Evolutionary conservation across 345 rosid genomes (phyloP).

Genomic region (Eucalyptus sp.): DNA sequence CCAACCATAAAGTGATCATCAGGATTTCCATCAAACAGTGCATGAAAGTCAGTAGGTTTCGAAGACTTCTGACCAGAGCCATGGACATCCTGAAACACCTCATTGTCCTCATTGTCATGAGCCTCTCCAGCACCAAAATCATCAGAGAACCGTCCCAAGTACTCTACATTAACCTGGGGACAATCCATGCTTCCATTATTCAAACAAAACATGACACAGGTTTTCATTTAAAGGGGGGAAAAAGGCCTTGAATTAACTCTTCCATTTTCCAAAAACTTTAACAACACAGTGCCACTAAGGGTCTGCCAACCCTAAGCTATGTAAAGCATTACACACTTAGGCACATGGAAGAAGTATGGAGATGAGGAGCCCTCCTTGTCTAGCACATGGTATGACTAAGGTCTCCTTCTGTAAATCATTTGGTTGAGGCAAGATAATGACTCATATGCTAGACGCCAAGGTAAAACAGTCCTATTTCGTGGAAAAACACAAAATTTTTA

Average conservation of each 20-base stretch:
- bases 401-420: neutral
- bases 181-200: neutral
- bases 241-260: neutral
- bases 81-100: constrained; percentile 1
- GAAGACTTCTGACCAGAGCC: constrained; percentile 33
- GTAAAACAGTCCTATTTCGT: neutral
- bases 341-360: neutral
- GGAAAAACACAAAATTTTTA: neutral
- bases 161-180: constrained; percentile 69
- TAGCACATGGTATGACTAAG: neutral
- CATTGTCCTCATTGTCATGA: constrained; percentile 15
- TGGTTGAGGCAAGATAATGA: neutral
- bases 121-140: constrained; percentile 69
- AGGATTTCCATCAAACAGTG: constrained; percentile 69
- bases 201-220: neutral
- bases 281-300: neutral
- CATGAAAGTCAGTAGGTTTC: constrained; percentile 76
- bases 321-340: neutral
- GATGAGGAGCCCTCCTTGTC: neutral
- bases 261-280: neutral
- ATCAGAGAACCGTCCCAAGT: constrained; percentile 54
- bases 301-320: neutral
- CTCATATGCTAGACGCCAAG: neutral
- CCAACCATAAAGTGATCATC: constrained; percentile 83
- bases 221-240: neutral